Conservation (phyloP, 805 yeast genomes). For the Yarrowia sp. region DNA sequence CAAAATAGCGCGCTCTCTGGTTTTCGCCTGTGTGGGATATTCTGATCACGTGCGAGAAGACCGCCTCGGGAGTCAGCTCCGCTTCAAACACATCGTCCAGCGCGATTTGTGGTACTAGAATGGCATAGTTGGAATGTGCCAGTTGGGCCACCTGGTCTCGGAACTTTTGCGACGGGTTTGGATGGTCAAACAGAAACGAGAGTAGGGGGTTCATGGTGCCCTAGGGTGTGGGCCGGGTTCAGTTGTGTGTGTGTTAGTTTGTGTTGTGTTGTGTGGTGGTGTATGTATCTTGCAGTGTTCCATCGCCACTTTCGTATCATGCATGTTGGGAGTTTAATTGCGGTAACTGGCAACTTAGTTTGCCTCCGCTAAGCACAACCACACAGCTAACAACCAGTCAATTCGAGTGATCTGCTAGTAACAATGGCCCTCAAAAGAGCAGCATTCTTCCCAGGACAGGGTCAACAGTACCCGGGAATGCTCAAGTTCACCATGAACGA, state of each 20-base stretch:
- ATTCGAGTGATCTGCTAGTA: too few species aligned
- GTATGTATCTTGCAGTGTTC: not conserved
- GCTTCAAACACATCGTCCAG: slow-evolving; percentile 48
- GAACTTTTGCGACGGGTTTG: slow-evolving; percentile 42
- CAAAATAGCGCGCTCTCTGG: slow-evolving; percentile 33
- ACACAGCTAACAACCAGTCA: too few species aligned
- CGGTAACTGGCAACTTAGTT: too few species aligned
- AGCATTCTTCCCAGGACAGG: slow-evolving; percentile 21
- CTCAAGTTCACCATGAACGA: not conserved
- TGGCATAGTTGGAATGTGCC: slow-evolving; percentile 48
- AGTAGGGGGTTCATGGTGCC: slow-evolving; percentile 8
- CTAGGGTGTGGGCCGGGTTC: not conserved
- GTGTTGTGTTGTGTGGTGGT: not conserved
- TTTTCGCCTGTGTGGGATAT: slow-evolving; percentile 37
- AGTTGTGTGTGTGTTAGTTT: too few species aligned
- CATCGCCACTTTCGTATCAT: slow-evolving; percentile 17
- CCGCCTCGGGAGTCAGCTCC: slow-evolving; percentile 27
- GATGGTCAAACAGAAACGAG: slow-evolving; percentile 56
- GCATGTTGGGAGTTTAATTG: slow-evolving; percentile 23
- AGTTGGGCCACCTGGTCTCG: slow-evolving; percentile 35
- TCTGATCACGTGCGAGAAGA: slow-evolving; percentile 59
- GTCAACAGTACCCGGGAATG: slow-evolving; percentile 1
- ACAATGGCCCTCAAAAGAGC: not conserved
- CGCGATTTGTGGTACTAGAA: slow-evolving; percentile 63
- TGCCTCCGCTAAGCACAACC: too few species aligned